Evolutionary conservation across 768 basidiomycete species (phyloP).

Genomic region (Termitomyces sp.): DNA sequence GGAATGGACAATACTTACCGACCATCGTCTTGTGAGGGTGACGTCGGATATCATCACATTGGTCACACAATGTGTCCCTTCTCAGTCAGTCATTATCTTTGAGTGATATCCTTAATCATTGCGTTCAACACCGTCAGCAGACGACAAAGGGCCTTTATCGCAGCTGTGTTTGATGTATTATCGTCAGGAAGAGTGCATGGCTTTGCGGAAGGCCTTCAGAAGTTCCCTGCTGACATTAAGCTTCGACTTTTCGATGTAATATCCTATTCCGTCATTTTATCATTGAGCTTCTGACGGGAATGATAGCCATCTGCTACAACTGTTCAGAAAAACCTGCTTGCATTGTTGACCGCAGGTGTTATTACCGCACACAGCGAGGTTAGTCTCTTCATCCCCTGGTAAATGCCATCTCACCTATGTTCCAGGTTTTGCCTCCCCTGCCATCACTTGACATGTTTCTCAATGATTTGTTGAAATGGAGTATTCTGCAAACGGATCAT

Average conservation of each 20-base stretch:
- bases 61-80: conserved; percentile 57
- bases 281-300: not conserved
- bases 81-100: conserved; percentile 50
- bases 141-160: conserved; percentile 57
- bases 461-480: conserved; percentile 54
- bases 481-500: conserved; percentile 40
- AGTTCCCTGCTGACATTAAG: conserved; percentile 29
- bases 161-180: conserved; percentile 49
- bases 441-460: conserved; percentile 47
- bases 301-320: conserved; percentile 37
- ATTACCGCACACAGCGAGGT: conserved; percentile 68
- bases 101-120: not conserved
- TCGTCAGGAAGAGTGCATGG: conserved; percentile 44
- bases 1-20: conserved; percentile 27
- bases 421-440: conserved; percentile 50
- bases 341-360: conserved; percentile 62
- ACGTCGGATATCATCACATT: conserved; percentile 64
- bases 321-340: conserved; percentile 57
- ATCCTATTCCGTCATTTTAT: conserved; percentile 3
- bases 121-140: conserved; percentile 31
- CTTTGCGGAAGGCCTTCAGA: conserved; percentile 54
- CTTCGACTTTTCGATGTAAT: conserved; percentile 53
- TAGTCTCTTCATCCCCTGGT: conserved; percentile 6
- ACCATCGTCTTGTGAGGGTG: conserved; percentile 51
- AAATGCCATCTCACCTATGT: not conserved